A percentile compares a stretch with the other conserved stretches of the same genome.
Evolutionary conservation across 1,139 yeast species (phyloP).

Genomic region (Wickerhamiella pararugosa): DNA sequence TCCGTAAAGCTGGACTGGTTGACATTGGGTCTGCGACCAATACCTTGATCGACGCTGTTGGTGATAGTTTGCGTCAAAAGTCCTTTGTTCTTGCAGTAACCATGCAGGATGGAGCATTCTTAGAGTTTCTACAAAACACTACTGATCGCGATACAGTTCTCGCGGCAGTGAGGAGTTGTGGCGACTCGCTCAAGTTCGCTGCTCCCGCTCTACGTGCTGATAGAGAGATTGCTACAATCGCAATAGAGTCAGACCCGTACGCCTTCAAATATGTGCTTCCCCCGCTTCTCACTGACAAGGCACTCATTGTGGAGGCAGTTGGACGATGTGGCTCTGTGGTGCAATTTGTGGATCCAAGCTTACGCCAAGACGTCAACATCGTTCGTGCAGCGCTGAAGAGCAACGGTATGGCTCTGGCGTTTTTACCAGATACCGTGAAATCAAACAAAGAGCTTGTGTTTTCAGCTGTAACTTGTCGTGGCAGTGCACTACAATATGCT

Average conservation of each 20-base stretch:
- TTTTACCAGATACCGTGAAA: too few species aligned
- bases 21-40: too few species aligned
- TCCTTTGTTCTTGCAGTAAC: too few species aligned
- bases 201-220: background rate
- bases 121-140: too few species aligned
- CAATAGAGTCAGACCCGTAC: background rate
- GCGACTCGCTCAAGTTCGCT: background rate
- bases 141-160: background rate
- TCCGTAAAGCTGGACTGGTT: too few species aligned
- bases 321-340: too few species aligned
- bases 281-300: background rate
- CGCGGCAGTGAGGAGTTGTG: background rate
- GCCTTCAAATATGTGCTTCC: background rate
- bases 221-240: background rate
- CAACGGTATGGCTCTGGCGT: background rate
- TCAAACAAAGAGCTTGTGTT: too few species aligned
- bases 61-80: too few species aligned
- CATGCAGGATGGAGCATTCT: too few species aligned
- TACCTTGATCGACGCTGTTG: too few species aligned
- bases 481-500: background rate
- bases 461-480: background rate
- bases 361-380: background rate
- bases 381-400: background rate
- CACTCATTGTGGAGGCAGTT: too few species aligned
- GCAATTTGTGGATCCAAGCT: too few species aligned